Percentiles rank a stretch among this genome's conserved stretches.
Evolutionary conservation across 192 early-diverging fungal species (phyloP).

Genomic region (Backusella tarrabulga): DNA sequence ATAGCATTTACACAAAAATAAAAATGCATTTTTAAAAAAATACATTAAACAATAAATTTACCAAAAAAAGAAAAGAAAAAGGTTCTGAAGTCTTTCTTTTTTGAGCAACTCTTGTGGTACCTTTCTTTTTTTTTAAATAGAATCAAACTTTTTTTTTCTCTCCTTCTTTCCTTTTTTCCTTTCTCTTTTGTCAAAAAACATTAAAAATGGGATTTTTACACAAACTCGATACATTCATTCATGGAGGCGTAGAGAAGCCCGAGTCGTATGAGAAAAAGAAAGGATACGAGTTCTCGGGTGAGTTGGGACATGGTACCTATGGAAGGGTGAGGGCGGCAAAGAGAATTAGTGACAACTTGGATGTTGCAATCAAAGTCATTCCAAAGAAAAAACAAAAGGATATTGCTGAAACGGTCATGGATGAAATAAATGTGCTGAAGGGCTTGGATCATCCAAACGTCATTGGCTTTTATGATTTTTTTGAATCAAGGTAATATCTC

Average conservation of each 20-base stretch:
- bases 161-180: neutral
- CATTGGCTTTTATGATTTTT: slow-evolving; percentile 82
- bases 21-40: neutral
- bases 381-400: slow-evolving; percentile 77
- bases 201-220: slow-evolving; percentile 23
- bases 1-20: too few relatives aligned
- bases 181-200: neutral
- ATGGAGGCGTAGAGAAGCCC: slow-evolving; percentile 43
- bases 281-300: slow-evolving; percentile 59
- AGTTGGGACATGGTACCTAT: slow-evolving; percentile 61
- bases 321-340: slow-evolving; percentile 65
- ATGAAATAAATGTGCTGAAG: slow-evolving; percentile 88
- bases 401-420: slow-evolving; percentile 83
- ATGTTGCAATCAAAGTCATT: slow-evolving; percentile 92
- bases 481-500: slow-evolving; percentile 36
- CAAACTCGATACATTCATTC: slow-evolving; percentile 30
- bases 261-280: slow-evolving; percentile 66
- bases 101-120: neutral
- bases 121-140: neutral
- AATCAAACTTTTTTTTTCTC: neutral
- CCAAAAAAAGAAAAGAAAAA: neutral
- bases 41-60: neutral
- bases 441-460: slow-evolving; percentile 86
- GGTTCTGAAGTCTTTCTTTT: neutral
- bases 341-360: slow-evolving; percentile 63